Base-by-base conservation (phyloP, 495 filamentous ascomycete species). In the Darksidea phi region DNA sequence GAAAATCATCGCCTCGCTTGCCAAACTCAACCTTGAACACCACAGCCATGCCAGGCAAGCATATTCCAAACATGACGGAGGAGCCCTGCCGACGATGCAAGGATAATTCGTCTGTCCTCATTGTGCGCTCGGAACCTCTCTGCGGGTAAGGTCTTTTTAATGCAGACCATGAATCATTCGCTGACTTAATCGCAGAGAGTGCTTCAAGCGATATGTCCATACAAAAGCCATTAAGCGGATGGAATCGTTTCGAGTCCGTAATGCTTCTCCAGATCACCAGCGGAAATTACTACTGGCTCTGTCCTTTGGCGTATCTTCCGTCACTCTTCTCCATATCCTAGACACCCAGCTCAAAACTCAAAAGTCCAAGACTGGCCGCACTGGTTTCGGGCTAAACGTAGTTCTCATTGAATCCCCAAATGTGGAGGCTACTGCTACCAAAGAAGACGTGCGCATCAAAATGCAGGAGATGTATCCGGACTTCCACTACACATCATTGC, bases 261-360 rank as follows among this genome's bases (percentile, higher is more conserved):
- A 74, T 55, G 54, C 71, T 17, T 43, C 68, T 1, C 48, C 68
- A 63, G 67, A 72, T 63, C 61, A 73, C 59, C 74, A 79, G 53
- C 76, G 76, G 48, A 82, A 78, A 49, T 78, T 95, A 24, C 77
- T 96, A 1, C 74, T 97, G 13, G 89, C 90, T 0, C 67, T 96
- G 3, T 96, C 91, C 1, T 84, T 90, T 61, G 94, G 95, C 0
- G 77, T 88, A 2, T 94, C 88, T 8, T 97, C 93, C 0, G 79
- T 85, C n/a, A 79, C 82, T 7, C 76, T 98, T 21, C 73, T 97
- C 26, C 82, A 91, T 68, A 78, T 97, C 17, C 75, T 97, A 17
- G 80, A 88, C 67, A 68, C 78, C 38, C 89, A 90, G 67, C 72
- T 90, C 36, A 74, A 82, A 60, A 75, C 71, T 28, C 86, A 89